Conservation (phyloP, 2,329 filamentous ascomycete genomes). For the Penicillium freii region DNA sequence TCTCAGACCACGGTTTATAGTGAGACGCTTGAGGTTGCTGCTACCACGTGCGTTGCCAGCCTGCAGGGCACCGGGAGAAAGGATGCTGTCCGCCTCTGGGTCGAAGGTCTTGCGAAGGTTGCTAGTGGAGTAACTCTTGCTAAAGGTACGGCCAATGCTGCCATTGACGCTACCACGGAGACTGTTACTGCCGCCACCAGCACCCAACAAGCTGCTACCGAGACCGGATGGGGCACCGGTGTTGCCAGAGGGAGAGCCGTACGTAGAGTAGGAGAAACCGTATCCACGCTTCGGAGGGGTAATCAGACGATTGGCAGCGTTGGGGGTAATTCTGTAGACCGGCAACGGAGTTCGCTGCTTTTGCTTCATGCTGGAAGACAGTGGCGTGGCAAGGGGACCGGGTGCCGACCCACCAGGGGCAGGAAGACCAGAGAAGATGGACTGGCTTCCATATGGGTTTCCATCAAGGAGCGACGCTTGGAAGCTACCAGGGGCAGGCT, state of each 20-base stretch:
- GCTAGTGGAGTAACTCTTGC: conserved; percentile 85
- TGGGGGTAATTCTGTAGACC: conserved; percentile 82
- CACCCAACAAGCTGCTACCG: conserved; percentile 58
- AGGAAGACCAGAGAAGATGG: conserved; percentile 74
- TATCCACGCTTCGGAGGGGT: conserved; percentile 86
- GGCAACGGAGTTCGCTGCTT: conserved; percentile 78
- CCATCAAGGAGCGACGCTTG: conserved; percentile 77
- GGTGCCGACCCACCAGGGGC: conserved; percentile 66
- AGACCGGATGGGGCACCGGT: conserved; percentile 68
- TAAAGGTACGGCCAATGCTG: conserved; percentile 69
- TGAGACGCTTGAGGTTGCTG: conserved; percentile 78
- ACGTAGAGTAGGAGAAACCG: conserved; percentile 90
- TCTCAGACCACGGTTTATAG: conserved; percentile 84
- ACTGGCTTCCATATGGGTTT: conserved; percentile 87
- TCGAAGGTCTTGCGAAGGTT: conserved; percentile 80
- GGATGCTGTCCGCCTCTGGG: conserved; percentile 73
- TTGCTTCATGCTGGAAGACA: conserved; percentile 71
- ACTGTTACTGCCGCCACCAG: conserved; percentile 36
- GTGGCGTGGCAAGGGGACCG: conserved; percentile 86
- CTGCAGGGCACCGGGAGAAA: conserved; percentile 82
- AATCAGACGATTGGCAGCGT: conserved; percentile 72
- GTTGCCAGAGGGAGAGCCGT: conserved; percentile 73
- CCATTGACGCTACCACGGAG: conserved; percentile 41
- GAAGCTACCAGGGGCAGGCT: conserved; percentile 50
- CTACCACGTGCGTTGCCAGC: conserved; percentile 64